Conservation (phyloP, 352 stramenopile species). For the Globisporangium carolinianum region DNA sequence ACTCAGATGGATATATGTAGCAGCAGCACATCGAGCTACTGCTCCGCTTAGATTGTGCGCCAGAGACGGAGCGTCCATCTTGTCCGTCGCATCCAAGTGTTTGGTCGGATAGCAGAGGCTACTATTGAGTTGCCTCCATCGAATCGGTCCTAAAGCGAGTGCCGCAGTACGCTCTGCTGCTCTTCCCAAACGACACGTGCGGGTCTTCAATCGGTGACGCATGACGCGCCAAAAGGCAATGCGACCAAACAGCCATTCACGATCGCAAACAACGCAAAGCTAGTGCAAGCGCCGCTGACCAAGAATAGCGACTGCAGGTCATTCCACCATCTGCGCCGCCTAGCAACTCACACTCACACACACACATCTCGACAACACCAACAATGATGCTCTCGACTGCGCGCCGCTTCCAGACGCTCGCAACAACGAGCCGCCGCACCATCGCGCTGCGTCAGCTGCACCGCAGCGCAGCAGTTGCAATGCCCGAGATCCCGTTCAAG, state of each 20-base stretch:
- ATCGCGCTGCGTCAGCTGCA: conserved; percentile 27
- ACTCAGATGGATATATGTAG: no score
- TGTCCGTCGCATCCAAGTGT: not conserved
- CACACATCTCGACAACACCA: not conserved
- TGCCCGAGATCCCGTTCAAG: conserved; percentile 86
- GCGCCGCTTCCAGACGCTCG: conserved; percentile 10
- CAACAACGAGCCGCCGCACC: not conserved
- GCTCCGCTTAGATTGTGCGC: no score
- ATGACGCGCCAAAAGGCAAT: not conserved
- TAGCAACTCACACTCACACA: not conserved
- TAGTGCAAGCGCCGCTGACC: no score
- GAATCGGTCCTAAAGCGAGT: not conserved
- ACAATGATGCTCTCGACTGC: conserved; percentile 11
- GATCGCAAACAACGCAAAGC: not conserved
- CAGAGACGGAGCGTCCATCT: not conserved
- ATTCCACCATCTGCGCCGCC: conserved; percentile 11
- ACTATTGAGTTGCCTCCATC: not conserved
- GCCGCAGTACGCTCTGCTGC: not conserved
- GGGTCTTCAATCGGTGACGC: conserved; percentile 7
- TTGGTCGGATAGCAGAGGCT: not conserved
- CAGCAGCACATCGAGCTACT: no score
- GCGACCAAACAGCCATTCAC: not conserved
- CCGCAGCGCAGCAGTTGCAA: conserved; percentile 22
- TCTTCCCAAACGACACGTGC: not conserved
- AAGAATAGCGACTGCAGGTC: conserved; percentile 2